Percentiles rank a stretch among this genome's conserved stretches.
Evolutionary conservation across 768 basidiomycete genomes (phyloP).

Genomic region (Panus rudis): DNA sequence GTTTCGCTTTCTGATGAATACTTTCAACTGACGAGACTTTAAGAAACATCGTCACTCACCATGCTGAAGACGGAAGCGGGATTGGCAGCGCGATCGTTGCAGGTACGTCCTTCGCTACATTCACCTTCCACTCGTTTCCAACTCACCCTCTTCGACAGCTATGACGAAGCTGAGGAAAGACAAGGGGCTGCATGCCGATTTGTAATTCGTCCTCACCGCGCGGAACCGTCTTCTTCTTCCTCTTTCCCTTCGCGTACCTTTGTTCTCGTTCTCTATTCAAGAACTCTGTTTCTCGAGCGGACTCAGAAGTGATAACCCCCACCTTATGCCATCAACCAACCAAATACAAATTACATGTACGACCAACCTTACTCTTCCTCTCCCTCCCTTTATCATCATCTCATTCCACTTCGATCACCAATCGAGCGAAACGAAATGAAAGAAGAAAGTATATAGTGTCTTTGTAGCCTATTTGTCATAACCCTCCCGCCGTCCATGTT

Average conservation of each 20-base stretch:
- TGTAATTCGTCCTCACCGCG: constrained; percentile 37
- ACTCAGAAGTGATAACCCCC: too few relatives aligned
- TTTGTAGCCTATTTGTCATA: too few relatives aligned
- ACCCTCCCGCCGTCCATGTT: too few relatives aligned
- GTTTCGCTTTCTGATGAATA: not conserved
- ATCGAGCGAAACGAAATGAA: too few relatives aligned
- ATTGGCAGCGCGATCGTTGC: constrained; percentile 97
- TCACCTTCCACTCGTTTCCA: not conserved
- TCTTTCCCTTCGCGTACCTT: not conserved
- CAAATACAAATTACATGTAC: too few relatives aligned
- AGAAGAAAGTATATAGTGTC: too few relatives aligned
- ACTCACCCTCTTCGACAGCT: constrained; percentile 36
- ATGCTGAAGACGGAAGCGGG: constrained; percentile 88
- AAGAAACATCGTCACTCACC: constrained; percentile 70
- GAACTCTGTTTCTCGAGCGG: too few relatives aligned
- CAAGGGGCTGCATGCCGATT: constrained; percentile 45
- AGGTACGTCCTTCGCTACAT: constrained; percentile 31
- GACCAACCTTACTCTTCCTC: too few relatives aligned
- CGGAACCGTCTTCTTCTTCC: not conserved
- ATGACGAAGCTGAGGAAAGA: constrained; percentile 86
- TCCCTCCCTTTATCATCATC: too few relatives aligned
- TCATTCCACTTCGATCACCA: too few relatives aligned
- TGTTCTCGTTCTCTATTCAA: too few relatives aligned
- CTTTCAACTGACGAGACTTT: not conserved
- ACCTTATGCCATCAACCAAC: too few relatives aligned